Evolutionary conservation across 805 yeast genomes (phyloP).

Genomic region (Metschnikowia lunata): DNA sequence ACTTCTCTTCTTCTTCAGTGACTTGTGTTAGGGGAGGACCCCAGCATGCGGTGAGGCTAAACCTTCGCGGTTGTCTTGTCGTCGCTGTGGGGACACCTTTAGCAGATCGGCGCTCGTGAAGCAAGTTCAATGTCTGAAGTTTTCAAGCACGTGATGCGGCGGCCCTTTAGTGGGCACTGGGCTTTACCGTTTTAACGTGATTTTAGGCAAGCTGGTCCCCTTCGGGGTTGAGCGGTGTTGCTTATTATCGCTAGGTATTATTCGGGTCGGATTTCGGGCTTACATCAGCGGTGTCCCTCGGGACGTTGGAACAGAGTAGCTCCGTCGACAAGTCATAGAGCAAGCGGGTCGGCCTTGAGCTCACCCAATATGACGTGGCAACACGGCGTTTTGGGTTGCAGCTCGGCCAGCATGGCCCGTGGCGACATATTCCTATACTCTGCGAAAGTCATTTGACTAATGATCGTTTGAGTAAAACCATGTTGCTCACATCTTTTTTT

Average conservation of each 20-base stretch:
- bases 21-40: constrained; percentile 44
- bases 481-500: constrained; percentile 74
- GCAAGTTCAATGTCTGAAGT: constrained; percentile 47
- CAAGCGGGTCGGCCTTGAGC: constrained; percentile 62
- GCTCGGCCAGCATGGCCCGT: constrained; percentile 65
- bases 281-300: constrained; percentile 17
- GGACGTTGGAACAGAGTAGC: constrained; percentile 72
- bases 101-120: constrained; percentile 75
- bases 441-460: constrained; percentile 86
- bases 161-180: constrained; percentile 17
- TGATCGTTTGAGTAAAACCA: constrained; percentile 99
- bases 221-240: constrained; percentile 50
- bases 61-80: constrained; percentile 27
- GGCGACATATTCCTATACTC: constrained; percentile 99
- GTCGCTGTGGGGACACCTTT: constrained; percentile 34
- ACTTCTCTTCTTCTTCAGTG: not conserved
- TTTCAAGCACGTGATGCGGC: constrained; percentile 48
- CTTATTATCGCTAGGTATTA: constrained; percentile 17
- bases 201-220: constrained; percentile 33
- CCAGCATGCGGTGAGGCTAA: constrained; percentile 31
- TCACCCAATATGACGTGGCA: constrained; percentile 37
- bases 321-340: constrained; percentile 97
- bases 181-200: constrained; percentile 14
- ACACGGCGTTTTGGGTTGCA: constrained; percentile 34
- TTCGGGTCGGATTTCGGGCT: constrained; percentile 5